Evolutionary conservation across 495 filamentous ascomycete species (phyloP).

Genomic region (Astrocystis sublimbata): DNA sequence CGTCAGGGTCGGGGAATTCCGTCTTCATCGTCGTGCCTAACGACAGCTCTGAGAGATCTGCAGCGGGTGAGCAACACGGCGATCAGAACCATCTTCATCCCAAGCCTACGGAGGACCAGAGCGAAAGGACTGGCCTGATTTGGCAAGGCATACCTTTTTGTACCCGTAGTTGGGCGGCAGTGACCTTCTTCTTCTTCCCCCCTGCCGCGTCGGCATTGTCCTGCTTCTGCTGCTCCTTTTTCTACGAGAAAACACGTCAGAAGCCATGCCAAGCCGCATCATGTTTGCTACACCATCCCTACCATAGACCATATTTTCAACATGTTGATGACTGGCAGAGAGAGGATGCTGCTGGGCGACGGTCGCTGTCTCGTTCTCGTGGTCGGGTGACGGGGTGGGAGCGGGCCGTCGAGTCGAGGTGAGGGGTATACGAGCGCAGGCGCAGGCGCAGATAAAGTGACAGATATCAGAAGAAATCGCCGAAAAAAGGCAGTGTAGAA

Average conservation of each 20-base stretch:
- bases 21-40: conserved; percentile 91
- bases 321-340: conserved; percentile 61
- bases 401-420: background rate
- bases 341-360: background rate
- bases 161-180: conserved; percentile 89
- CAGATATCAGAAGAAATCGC: background rate
- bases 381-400: background rate
- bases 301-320: conserved; percentile 99
- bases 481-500: background rate
- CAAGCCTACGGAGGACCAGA: background rate
- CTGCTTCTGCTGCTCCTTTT: conserved; percentile 92
- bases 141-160: conserved; percentile 82
- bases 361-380: too few species aligned
- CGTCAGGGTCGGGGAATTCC: conserved; percentile 88
- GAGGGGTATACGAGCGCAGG: background rate
- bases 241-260: conserved; percentile 51
- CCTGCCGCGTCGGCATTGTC: conserved; percentile 75
- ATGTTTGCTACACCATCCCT: conserved; percentile 26
- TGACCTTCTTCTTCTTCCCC: conserved; percentile 96
- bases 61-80: background rate
- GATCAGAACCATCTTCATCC: background rate
- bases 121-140: background rate
- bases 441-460: background rate
- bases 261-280: background rate
- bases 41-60: conserved; percentile 91